Percentiles rank a stretch among this genome's conserved stretches.
These are phyloP conservation scores for Cutaneotrichosporon spelunceum DNA, from an alignment of 1,284 basidiomycete species.

Conservation along the genomic window DNA sequence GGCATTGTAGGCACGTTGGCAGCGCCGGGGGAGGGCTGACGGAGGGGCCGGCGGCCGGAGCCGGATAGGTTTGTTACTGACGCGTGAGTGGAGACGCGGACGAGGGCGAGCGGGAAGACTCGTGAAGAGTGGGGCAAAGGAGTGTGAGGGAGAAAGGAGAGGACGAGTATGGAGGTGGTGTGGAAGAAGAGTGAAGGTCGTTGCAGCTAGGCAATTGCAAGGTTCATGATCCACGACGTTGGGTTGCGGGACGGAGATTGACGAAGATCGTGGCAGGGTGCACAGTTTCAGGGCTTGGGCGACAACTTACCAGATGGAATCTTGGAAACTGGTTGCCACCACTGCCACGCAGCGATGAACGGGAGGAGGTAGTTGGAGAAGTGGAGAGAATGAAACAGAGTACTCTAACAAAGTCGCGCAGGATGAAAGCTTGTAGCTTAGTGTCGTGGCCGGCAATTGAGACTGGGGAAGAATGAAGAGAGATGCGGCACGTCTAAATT, in stretches of 20 bases:
- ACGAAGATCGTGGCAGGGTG: slow-evolving; percentile 1
- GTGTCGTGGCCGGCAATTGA: too few relatives aligned
- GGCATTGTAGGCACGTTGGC: slow-evolving; percentile 36
- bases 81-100: not conserved
- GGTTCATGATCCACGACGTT: not conserved
- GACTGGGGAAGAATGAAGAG: too few relatives aligned
- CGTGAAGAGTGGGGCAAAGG: not conserved
- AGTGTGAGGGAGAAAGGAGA: not conserved
- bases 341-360: not conserved
- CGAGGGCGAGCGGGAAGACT: not conserved
- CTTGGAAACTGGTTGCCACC: slow-evolving; percentile 12
- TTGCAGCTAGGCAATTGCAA: not conserved
- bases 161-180: not conserved
- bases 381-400: not conserved
- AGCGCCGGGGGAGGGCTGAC: slow-evolving; percentile 15
- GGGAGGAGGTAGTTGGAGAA: not conserved
- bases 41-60: slow-evolving; percentile 1
- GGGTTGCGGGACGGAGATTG: not conserved
- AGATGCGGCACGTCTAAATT: not conserved
- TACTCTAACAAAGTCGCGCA: too few relatives aligned
- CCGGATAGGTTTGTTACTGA: slow-evolving; percentile 1
- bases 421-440: not conserved
- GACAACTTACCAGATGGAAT: slow-evolving; percentile 28
- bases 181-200: not conserved
- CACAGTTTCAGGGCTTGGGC: not conserved